Base-by-base conservation (phyloP, 2,329 filamentous ascomycete species). In the Ascomycota sp. region DNA sequence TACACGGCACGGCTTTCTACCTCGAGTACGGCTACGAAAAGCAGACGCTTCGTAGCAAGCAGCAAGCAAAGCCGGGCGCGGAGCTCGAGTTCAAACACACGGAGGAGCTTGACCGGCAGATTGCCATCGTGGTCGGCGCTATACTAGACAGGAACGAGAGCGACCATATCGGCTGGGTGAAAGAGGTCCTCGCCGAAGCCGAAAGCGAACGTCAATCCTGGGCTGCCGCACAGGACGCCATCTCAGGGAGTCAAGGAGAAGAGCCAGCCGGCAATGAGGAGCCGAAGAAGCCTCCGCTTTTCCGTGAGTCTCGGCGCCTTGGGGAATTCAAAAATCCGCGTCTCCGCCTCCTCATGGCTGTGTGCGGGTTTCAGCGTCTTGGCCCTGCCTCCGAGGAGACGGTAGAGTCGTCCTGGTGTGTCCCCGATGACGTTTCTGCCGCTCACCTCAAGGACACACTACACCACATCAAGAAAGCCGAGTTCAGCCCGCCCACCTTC, bases 1-100 rank as follows among this genome's bases (percentile, higher is more conserved):
- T 83, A 33, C 75, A 73, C 30, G 67, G 69, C 27, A 93, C 81
- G 0, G 66, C 82, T 1, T 81, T 79, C 51, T 95, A 82, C 46
- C 64, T 98, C 5, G 85, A 95, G 45, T 83, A 85, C 43, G 89
- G 89, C 0, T 77, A 81, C 40, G 83, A 94, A 43, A 80, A 75
- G 44, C 81, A 78, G 46, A 82, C 86, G 38, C 69, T 75, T 0
- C 48, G 74, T 17, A 64, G 65, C 13, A 59, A 63, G 12, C 44
- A 51, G n/a, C 64, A 70, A 26, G 66, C 73, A 8, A 69, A 69
- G 38, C 68, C 81, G 4, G 82, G 75, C 0, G 78, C 79, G 8
- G 80, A 91, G 45, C 60, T 98, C 13, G 79, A 89, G 41, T 78
- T 98, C 40, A 80, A 77, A 42, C 64, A 73, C 26, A 69, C 66